A percentile compares a stretch with the other conserved stretches of the same genome.
Evolutionary conservation across 225 moss, liverwort and hornwort species (phyloP).

Genomic region (Bryum argenteum): DNA sequence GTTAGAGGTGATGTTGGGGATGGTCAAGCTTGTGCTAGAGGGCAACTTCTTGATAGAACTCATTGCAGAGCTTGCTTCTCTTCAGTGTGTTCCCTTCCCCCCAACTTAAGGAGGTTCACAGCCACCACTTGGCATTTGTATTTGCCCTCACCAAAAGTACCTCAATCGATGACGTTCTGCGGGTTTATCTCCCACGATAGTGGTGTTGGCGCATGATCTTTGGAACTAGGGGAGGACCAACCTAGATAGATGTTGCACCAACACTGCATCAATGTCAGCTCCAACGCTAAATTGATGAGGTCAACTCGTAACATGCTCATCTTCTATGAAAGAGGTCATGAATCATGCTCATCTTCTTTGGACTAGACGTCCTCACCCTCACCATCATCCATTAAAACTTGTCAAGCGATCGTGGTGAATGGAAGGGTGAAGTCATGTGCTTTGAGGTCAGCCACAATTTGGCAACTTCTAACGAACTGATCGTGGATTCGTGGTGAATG

Average conservation of each 20-base stretch:
- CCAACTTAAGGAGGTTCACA: constrained; percentile 92
- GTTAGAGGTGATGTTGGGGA: constrained; percentile 86
- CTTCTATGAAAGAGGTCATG: constrained; percentile 42
- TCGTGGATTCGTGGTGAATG: no score
- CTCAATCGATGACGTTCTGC: constrained; percentile 75
- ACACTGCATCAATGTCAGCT: constrained; percentile 79
- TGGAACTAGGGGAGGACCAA: neutral
- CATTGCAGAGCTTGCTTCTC: constrained; percentile 70
- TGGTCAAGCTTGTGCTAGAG: constrained; percentile 92
- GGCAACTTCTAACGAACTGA: no score
- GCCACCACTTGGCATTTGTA: constrained; percentile 87
- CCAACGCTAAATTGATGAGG: constrained; percentile 82
- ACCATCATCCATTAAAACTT: constrained; percentile 49
- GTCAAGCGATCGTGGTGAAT: no score
- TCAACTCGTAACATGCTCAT: constrained; percentile 75
- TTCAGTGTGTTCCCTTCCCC: constrained; percentile 95
- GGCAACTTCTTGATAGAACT: constrained; percentile 91
- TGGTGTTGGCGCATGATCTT: neutral
- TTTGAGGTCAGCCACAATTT: no score
- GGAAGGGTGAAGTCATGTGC: no score
- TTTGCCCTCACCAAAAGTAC: constrained; percentile 76
- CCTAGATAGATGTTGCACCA: constrained; percentile 65
- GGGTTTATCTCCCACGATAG: constrained; percentile 95
- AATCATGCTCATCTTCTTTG: no score
- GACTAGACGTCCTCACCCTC: constrained; percentile 42